Percentiles rank a stretch among this genome's conserved stretches.
phyloP scores from a whole-genome alignment of 2,329 filamentous ascomycete species.

The Botryosphaeria dothidea region DNA sequence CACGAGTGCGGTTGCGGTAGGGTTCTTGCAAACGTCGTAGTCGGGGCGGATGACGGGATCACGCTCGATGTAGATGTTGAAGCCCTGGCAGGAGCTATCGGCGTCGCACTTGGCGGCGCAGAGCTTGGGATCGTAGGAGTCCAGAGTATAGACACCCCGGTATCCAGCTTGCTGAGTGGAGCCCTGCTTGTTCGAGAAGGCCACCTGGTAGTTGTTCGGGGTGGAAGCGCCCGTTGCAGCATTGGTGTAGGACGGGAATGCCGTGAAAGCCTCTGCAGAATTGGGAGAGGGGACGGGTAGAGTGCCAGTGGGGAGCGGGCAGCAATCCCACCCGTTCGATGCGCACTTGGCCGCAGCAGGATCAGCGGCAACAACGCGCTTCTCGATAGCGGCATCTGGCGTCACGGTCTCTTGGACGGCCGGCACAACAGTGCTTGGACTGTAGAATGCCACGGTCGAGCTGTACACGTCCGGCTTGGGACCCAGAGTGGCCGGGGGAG shows the following conservation, averaged over 20 bases:
- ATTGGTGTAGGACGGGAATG: neutral
- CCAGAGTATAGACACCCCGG: constrained; percentile 20
- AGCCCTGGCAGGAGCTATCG: constrained; percentile 21
- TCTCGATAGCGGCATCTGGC: neutral
- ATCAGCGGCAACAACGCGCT: neutral
- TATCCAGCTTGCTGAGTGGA: constrained; percentile 21
- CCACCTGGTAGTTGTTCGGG: constrained; percentile 17
- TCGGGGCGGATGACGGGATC: constrained; percentile 21
- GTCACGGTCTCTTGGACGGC: neutral
- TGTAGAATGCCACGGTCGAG: neutral
- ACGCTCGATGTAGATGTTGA: constrained; percentile 28
- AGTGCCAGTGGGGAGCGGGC: neutral
- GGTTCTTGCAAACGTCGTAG: constrained; percentile 19
- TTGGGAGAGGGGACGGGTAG: neutral
- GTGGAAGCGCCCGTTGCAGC: neutral
- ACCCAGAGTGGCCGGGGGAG: neutral
- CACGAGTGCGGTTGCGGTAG: constrained; percentile 24
- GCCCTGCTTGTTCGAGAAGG: constrained; percentile 18
- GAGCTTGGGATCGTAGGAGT: constrained; percentile 18
- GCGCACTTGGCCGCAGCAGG: neutral
- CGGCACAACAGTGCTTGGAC: neutral
- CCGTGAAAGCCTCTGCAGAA: neutral
- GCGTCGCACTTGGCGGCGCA: constrained; percentile 21
- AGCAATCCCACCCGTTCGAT: neutral
- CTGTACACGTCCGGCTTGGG: neutral